Evolutionary conservation across 1,139 yeast genomes (phyloP).

Genomic region (Scheffersomyces lignicola): DNA sequence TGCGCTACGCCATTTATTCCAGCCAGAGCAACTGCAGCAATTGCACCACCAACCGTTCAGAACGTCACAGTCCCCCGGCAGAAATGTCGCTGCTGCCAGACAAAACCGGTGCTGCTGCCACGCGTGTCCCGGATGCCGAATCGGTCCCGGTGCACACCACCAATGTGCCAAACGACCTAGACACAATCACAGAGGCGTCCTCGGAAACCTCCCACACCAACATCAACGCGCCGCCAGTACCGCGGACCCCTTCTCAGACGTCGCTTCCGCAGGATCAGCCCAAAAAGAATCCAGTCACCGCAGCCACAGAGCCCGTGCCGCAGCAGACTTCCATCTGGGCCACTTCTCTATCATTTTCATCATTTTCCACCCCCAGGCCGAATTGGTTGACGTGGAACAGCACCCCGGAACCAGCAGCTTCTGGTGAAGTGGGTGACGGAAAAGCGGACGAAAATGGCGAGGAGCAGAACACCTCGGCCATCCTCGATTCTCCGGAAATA

Average conservation of each 20-base stretch:
- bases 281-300: too few species aligned
- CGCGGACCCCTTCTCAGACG: constrained; percentile 12
- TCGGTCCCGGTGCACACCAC: too few species aligned
- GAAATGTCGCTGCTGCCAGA: too few species aligned
- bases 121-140: too few species aligned
- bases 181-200: constrained; percentile 12
- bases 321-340: constrained; percentile 8
- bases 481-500: constrained; percentile 3
- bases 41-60: too few species aligned
- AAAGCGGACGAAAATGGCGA: neutral
- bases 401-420: constrained; percentile 1
- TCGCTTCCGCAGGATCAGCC: too few species aligned
- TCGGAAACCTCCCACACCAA: constrained; percentile 7
- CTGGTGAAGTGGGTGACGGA: neutral
- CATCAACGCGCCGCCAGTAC: neutral
- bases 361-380: constrained; percentile 7
- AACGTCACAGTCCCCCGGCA: too few species aligned
- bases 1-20: too few species aligned
- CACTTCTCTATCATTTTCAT: constrained; percentile 5
- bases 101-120: too few species aligned
- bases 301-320: constrained; percentile 4
- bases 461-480: constrained; percentile 2
- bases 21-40: too few species aligned
- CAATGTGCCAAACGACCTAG: too few species aligned
- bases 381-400: constrained; percentile 9